Evolutionary conservation across 331 rosid genomes (phyloP).

Genomic region (Saraca asoca): DNA sequence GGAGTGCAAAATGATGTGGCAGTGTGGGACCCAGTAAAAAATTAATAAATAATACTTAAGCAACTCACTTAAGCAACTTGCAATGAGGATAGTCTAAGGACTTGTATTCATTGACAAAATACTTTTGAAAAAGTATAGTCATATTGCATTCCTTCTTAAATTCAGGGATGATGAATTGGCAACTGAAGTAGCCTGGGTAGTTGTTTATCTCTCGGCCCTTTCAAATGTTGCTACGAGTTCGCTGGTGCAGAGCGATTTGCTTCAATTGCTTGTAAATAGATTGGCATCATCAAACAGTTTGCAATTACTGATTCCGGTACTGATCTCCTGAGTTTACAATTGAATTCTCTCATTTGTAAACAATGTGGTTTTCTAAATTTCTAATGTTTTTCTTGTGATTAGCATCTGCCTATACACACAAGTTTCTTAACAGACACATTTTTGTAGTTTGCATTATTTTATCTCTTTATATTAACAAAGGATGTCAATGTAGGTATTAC

Average conservation of each 20-base stretch:
- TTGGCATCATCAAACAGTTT: slow-evolving; percentile 73
- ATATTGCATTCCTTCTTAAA: slow-evolving; percentile 26
- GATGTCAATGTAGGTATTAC: slow-evolving; percentile 61
- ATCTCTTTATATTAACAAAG: slow-evolving; percentile 37
- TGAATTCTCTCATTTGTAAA: slow-evolving; percentile 13
- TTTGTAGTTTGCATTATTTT: slow-evolving; percentile 8
- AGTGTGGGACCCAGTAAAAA: no score
- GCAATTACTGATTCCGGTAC: slow-evolving; percentile 91
- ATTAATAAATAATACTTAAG: no score
- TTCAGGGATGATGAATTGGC: slow-evolving; percentile 92
- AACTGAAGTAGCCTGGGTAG: slow-evolving; percentile 97
- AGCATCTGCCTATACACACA: slow-evolving; percentile 19
- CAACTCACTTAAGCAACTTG: no score
- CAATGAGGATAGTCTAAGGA: no score
- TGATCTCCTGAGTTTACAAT: slow-evolving; percentile 10
- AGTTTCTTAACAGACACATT: background rate
- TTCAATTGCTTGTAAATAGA: slow-evolving; percentile 79
- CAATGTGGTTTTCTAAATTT: slow-evolving; percentile 3
- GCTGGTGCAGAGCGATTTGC: slow-evolving; percentile 75
- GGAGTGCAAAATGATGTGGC: no score
- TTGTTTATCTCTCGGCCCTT: slow-evolving; percentile 95
- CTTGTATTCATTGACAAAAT: background rate
- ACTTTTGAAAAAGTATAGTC: slow-evolving; percentile 26
- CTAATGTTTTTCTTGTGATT: slow-evolving; percentile 11
- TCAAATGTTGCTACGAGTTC: slow-evolving; percentile 74